Evolutionary conservation across 2,329 filamentous ascomycete genomes (phyloP), one percentile per base, ranked within the genome.

Genomic region (Myriosclerotinia duriaeana): DNA sequence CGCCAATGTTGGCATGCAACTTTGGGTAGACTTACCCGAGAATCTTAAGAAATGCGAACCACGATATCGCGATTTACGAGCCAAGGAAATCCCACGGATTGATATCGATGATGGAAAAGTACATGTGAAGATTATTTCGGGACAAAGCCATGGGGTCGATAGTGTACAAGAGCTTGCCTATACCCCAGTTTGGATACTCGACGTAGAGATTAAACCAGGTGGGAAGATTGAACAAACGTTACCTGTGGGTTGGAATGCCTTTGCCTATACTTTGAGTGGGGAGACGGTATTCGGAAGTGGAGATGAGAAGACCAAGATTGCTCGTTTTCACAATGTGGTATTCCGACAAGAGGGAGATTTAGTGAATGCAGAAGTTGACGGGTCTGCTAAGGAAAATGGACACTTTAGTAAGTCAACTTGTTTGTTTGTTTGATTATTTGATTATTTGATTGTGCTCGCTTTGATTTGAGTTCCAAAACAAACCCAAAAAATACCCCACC

Each of bases 121-220:
- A 22, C 83, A 82, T 52, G 84, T 98, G 71, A 97, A 97, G 79
- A 90, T 98, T 72, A 98, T 98, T 72, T 93, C 89, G 0, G 95
- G 94, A 26, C 87, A 90, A 76, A 89, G 87, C 65, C 89, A 93
- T 74, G 93, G 92, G 54, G 86, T 95, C 63, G 93, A 97, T 76
- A 92, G 89, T 17, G 86, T 97, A 64, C 88, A 94, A 76, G 93
- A 98, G 75, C 82, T 98, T 54, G 93, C 94, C 17, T 97, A 98
- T 79, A 98, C 94, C 1, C 95, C 95, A 0, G 93, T 98, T n/a
- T 98, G 94, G 94, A 83, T 97, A 69, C 83, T 98, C 54, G 94
- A 98, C 76, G 82, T 97, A 62, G 87, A 85, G 26, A 85, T 98
- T 64, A 80, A 87, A 73, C 93, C 93, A 0, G 94, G 94, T 64